Evolutionary conservation across 768 basidiomycete species (phyloP).

Genomic region (Gautieria morchelliformis): DNA sequence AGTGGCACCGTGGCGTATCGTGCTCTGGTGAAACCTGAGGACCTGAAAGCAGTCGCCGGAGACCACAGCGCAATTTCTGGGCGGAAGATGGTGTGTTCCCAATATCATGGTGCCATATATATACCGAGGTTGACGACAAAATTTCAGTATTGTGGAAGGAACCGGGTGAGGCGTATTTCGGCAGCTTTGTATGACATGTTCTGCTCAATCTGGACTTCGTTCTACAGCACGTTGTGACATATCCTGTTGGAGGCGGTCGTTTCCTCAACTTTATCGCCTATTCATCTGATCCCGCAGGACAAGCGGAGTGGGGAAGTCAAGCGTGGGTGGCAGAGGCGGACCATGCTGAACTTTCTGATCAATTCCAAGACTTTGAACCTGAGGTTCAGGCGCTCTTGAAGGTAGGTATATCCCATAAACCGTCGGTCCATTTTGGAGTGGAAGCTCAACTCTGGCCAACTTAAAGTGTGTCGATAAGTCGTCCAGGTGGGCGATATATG

Average conservation of each 20-base stretch:
- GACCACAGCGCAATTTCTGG: neutral
- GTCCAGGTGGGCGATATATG: slow-evolving; percentile 56
- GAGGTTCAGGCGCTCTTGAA: slow-evolving; percentile 50
- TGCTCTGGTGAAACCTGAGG: neutral
- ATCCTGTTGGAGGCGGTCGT: slow-evolving; percentile 5
- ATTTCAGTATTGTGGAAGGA: no score
- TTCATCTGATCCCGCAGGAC: neutral
- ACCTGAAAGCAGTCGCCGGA: neutral
- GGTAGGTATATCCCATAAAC: slow-evolving; percentile 24
- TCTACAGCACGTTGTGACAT: slow-evolving; percentile 1
- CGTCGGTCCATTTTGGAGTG: no score
- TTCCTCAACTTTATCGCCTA: slow-evolving; percentile 8
- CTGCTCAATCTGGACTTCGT: neutral
- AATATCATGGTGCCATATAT: neutral
- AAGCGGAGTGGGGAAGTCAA: neutral
- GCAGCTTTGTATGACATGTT: no score
- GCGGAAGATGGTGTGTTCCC: neutral
- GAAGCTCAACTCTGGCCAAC: slow-evolving; percentile 1
- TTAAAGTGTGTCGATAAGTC: slow-evolving; percentile 50
- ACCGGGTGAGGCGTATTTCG: no score
- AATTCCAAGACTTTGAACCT: slow-evolving; percentile 47
- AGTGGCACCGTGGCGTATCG: slow-evolving; percentile 6
- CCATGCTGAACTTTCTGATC: slow-evolving; percentile 30
- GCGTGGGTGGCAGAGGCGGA: slow-evolving; percentile 1
- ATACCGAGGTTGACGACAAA: neutral